Base-by-base conservation (phyloP, 2,329 filamentous ascomycete genomes). In the Juglanconis juglandina region DNA sequence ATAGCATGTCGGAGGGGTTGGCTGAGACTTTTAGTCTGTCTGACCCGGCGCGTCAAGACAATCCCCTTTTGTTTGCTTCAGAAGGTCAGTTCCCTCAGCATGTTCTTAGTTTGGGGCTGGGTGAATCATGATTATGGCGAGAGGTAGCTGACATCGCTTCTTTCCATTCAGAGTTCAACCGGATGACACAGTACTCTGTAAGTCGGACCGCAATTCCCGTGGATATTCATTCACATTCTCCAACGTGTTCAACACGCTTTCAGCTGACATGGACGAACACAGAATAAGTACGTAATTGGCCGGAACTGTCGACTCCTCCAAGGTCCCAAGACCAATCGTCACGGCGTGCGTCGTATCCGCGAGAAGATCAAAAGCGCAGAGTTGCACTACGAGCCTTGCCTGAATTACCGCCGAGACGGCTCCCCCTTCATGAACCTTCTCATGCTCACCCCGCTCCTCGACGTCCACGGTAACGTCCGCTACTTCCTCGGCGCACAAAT, bases 301-400 rank as follows among this genome's bases (percentile, higher is more conserved):
- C 84, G 88, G 39, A 93, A 93, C 65, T 92, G 89, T 67, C 84
- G 90, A 5, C 92, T 93, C 67, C 80, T 93, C 2, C 89, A 92
- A 70, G 90, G 90, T 0, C 89, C 89, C 0, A 84, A 82, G 66
- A 91, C 89, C 5, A 88, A 87, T 63, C 78, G 78, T 0, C 79
- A 82, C 63, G 89, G 86, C 57, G 78, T 89, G 0, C 74, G 78
- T 54, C 79, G 90, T 53, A 76, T 93, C 8, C 78, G 82, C 35
- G 81, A 87, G 49, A 86, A 85, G 33, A 74, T 89, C 8, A 71
- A 78, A 5, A 81, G 78, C 0, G 87, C 87, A 13, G 81, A 84
- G 65, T 89, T 92, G 66, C 84, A 88, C 64, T 89, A 82, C 58
- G 90, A 93, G 66, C 84, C 90, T 0, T 86, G 92, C 59, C 75